Conservation (phyloP, 805 yeast species). For the Spathaspora arborariae region DNA sequence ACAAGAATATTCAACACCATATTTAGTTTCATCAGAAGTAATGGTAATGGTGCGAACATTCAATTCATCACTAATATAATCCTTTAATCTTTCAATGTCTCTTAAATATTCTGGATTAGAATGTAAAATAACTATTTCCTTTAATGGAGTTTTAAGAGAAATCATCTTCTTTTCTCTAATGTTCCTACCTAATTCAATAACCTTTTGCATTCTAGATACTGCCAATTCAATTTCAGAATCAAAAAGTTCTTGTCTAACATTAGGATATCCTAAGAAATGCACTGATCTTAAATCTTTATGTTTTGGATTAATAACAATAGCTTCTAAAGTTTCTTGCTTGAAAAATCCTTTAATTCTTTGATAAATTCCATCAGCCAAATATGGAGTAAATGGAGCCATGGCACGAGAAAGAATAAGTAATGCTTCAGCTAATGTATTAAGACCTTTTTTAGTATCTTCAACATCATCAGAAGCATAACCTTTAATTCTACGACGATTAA, state of each 20-base stretch:
- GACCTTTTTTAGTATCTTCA: slow-evolving; percentile 79
- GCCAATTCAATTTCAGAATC: slow-evolving; percentile 84
- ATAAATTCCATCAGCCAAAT: slow-evolving; percentile 86
- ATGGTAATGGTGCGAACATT: slow-evolving; percentile 85
- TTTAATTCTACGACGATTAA: slow-evolving; percentile 96
- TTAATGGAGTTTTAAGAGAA: slow-evolving; percentile 92
- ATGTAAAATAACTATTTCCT: slow-evolving; percentile 80
- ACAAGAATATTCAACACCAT: slow-evolving; percentile 88
- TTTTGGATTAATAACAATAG: slow-evolving; percentile 34
- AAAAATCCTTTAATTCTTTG: slow-evolving; percentile 64
- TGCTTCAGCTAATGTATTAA: slow-evolving; percentile 89
- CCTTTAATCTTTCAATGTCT: slow-evolving; percentile 74
- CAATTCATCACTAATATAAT: slow-evolving; percentile 84
- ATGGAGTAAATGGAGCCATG: slow-evolving; percentile 99
- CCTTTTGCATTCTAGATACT: slow-evolving; percentile 93
- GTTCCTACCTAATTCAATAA: slow-evolving; percentile 92
- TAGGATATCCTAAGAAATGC: slow-evolving; percentile 91
- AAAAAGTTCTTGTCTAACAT: slow-evolving; percentile 71
- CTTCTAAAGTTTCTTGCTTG: slow-evolving; percentile 52
- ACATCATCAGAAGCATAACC: slow-evolving; percentile 74
- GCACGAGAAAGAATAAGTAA: slow-evolving; percentile 85
- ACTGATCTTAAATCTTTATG: slow-evolving; percentile 73
- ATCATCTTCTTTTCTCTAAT: slow-evolving; percentile 95
- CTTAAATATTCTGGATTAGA: slow-evolving; percentile 68
- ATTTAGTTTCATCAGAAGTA: slow-evolving; percentile 85